Evolutionary conservation across 1,284 basidiomycete species (phyloP), one percentile per base, ranked within the genome.

Genomic region (Malassezia caprae): DNA sequence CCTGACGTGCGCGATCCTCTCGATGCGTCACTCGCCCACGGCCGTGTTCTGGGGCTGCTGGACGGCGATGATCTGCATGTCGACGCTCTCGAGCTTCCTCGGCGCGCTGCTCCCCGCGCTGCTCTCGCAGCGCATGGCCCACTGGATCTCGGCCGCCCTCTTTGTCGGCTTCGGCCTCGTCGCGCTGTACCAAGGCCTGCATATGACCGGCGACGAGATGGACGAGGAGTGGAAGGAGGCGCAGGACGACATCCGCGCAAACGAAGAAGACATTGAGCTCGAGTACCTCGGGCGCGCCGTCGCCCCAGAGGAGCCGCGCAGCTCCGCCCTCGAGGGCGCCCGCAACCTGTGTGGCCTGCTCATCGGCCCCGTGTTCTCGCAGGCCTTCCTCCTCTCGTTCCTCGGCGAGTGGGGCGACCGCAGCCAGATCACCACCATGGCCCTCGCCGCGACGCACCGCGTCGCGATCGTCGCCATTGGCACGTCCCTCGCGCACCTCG

Each of bases 321-420:
- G 17, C 17, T 8, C 37, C 37, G 37, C 37, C n/a, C 75, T 68
- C 43, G 86, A 91, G 34, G 85, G 88, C 4, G 78, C 83, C 4
- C 80, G 88, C 62, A 91, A 90, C 69, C 83, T 90, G 62, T 84
- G 83, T 73, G 84, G 84, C 64, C 78, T 94, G 24, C 78, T 91
- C 62, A 79, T 96, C 17, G 88, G 86, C 0, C 94, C 93, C 0
- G 87, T 94, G 1, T 96, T 96, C 67, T 90, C 93, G 2, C 91
- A 98, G 76, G 84, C 90, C 0, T 98, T 98, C 66, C 78, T 93
- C 34, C 79, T 98, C 53, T 96, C 93, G 0, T 98, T 98, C 76
- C 79, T 98, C 11, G 94, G 91, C 21, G 93, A 98, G 76, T 98
- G 93, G 93, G 94, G 93, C 1, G 94, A 98, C 77, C 79, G 93